Evolutionary conservation across 352 stramenopile species (phyloP).

Genomic region (Phytophthora fragariae): DNA sequence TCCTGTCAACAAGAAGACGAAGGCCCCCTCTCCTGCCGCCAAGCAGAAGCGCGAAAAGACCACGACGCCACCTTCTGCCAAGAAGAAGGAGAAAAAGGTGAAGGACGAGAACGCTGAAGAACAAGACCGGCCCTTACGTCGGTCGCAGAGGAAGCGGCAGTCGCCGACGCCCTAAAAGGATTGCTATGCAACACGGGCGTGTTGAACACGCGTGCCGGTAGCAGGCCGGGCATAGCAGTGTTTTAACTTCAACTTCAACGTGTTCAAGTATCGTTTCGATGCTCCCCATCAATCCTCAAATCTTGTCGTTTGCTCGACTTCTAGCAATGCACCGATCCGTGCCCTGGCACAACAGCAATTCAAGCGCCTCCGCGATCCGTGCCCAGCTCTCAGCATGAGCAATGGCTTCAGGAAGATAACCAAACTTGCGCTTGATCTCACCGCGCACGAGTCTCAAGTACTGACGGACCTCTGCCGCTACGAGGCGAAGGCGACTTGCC

Average conservation of each 20-base stretch:
- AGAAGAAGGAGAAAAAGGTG: conserved; percentile 15
- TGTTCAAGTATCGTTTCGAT: conserved; percentile 8
- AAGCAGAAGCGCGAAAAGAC: conserved; percentile 36
- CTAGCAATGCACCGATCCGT: conserved; percentile 24
- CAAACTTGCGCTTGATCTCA: conserved; percentile 86
- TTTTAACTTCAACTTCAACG: conserved; percentile 27
- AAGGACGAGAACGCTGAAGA: conserved; percentile 13
- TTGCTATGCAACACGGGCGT: background rate
- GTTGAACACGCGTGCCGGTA: no score
- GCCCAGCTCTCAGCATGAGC: conserved; percentile 67
- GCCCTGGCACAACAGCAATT: conserved; percentile 51
- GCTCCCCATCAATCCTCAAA: conserved; percentile 6
- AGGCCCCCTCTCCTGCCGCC: conserved; percentile 11
- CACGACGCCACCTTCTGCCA: background rate
- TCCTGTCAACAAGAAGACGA: conserved; percentile 10
- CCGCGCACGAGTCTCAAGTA: conserved; percentile 70
- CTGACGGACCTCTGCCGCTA: conserved; percentile 69
- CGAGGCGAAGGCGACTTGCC: conserved; percentile 54
- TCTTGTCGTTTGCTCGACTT: conserved; percentile 14
- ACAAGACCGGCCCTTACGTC: conserved; percentile 21
- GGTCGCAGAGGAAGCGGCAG: conserved; percentile 36
- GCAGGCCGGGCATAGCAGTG: no score
- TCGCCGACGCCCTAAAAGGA: conserved; percentile 4
- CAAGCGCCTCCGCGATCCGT: conserved; percentile 64
- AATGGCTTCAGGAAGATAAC: conserved; percentile 82